Conservation (phyloP, 139 green algal species). For the Volvox africanus region DNA sequence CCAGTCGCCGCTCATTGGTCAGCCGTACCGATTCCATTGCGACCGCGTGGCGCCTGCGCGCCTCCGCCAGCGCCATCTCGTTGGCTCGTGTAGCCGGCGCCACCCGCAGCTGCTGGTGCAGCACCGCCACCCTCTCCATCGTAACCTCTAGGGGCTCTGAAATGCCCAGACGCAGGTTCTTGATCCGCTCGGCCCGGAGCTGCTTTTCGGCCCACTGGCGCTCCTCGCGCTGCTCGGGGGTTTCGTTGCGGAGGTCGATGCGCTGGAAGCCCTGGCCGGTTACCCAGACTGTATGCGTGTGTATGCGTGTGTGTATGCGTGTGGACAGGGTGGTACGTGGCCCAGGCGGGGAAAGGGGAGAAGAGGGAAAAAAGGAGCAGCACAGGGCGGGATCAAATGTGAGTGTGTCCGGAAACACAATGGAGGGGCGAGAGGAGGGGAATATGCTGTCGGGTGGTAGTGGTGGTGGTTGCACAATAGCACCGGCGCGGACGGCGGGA, state of each 20-base stretch:
- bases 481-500: no score
- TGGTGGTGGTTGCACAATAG: no score
- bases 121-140: slow-evolving; percentile 50
- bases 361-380: not conserved
- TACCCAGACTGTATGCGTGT: slow-evolving; percentile 45
- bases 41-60: slow-evolving; percentile 13
- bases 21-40: slow-evolving; percentile 5
- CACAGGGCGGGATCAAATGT: not conserved
- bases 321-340: slow-evolving; percentile 1
- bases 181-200: slow-evolving; percentile 58
- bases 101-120: slow-evolving; percentile 54
- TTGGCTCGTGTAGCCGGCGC: slow-evolving; percentile 19
- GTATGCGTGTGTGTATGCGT: no score
- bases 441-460: not conserved
- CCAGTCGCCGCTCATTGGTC: slow-evolving; percentile 27
- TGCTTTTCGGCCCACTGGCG: slow-evolving; percentile 65
- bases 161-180: slow-evolving; percentile 63
- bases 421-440: no score
- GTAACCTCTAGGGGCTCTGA: slow-evolving; percentile 58
- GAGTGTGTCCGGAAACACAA: no score
- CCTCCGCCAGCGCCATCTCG: not conserved
- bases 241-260: slow-evolving; percentile 54
- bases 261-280: slow-evolving; percentile 50
- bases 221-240: slow-evolving; percentile 47
- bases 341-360: not conserved